These are phyloP conservation scores for Osmanthus fragrans DNA, from an alignment of 257 asterid species.

Conservation along the genomic window DNA sequence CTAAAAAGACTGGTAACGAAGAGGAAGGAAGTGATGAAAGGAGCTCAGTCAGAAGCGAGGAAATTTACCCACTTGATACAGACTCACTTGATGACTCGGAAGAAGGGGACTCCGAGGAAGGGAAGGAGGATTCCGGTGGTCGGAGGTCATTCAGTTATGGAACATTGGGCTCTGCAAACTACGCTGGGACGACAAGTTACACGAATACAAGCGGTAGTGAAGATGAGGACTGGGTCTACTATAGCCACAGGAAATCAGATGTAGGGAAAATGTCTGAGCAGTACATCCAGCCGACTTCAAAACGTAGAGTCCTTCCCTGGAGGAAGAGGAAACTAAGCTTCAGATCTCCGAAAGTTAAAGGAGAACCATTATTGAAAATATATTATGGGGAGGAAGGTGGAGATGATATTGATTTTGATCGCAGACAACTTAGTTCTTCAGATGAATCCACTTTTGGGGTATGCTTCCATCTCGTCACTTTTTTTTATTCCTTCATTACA, in stretches of 20 bases:
- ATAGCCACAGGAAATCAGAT: constrained; percentile 37
- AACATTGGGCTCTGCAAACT: constrained; percentile 62
- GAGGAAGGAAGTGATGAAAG: constrained; percentile 65
- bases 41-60: constrained; percentile 62
- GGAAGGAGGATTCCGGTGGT: constrained; percentile 25
- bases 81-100: constrained; percentile 50
- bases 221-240: constrained; percentile 66
- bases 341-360: constrained; percentile 64
- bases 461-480: neutral
- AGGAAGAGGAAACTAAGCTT: constrained; percentile 71
- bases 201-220: constrained; percentile 50
- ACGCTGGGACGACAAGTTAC: constrained; percentile 45
- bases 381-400: constrained; percentile 83
- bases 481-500: neutral
- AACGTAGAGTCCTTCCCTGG: constrained; percentile 72
- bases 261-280: constrained; percentile 26
- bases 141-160: constrained; percentile 63
- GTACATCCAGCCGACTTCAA: constrained; percentile 35
- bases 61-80: constrained; percentile 43
- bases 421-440: constrained; percentile 76
- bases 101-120: constrained; percentile 44
- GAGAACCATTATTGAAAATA: constrained; percentile 73
- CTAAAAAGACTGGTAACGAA: constrained; percentile 47
- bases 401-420: constrained; percentile 88
- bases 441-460: constrained; percentile 65